Evolutionary conservation across 345 rosid species (phyloP), one percentile per base, ranked within the genome.

Genomic region (Anacardium occidentale): DNA sequence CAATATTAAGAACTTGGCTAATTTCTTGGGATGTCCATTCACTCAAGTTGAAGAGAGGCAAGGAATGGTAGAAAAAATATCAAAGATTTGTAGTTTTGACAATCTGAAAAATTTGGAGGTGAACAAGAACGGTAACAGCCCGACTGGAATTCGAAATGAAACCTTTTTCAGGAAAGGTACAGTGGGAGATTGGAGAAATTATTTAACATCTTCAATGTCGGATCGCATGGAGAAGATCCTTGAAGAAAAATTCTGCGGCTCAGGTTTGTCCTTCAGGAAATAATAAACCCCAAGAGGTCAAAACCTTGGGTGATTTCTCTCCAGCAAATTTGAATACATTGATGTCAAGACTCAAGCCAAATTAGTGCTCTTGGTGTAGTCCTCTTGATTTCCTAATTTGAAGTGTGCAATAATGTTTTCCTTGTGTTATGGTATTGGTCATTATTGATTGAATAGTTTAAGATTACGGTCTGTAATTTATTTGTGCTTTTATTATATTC

Each of bases 161-260:
- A 54, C 61, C 2, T 80, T 64, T 62, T 82, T 82, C 37, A 76
- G 84, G 65, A 78, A 75, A 74, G 86, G 84, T 0, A 70, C 63
- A 40, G 82, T 82, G 57, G 84, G 86, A 13, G 86, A 80, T 17
- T 85, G 81, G 82, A 15, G 66, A 74, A 78, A 75, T 55, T 81
- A 72, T 77, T 7, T 85, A 59, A 76, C 79, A 3, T 12, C 68
- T 5, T 72, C 81, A 69, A 80, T 80, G 86, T 81, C 52, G 5
- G 77, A 70, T 24, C 74, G 76, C 2, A 3, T 82, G 20, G 83
- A 80, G 61, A 62, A 68, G 26, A 44, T 80, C 45, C 55, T 74
- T 68, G 68, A 69, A 48, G 77, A 78, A 21, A 82, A 80, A 68
- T 55, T 80, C 8, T 56, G 22, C 42, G 81, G 83, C 20, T 77